phyloP scores from a whole-genome alignment of 805 yeast species.

The Yarrowia yakushimensis region DNA sequence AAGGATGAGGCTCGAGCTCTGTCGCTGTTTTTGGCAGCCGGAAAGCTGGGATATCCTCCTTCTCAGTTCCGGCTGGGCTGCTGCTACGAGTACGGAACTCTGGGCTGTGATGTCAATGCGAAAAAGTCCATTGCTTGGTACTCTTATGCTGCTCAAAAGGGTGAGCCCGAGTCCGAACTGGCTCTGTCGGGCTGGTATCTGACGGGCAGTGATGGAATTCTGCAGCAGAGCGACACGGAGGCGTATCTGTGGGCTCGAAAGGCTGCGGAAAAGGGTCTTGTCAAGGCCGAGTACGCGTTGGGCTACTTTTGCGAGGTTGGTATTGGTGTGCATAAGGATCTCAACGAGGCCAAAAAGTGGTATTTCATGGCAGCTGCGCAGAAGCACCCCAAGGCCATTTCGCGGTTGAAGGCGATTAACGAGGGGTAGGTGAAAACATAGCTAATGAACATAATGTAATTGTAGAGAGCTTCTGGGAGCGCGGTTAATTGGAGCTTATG shows the following conservation, averaged over 20 bases:
- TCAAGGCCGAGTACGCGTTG: constrained; percentile 67
- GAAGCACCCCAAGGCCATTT: constrained; percentile 57
- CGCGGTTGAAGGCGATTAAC: constrained; percentile 33
- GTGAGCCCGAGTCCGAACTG: constrained; percentile 64
- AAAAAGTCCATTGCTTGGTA: constrained; percentile 70
- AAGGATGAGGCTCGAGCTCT: constrained; percentile 44
- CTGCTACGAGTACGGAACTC: constrained; percentile 66
- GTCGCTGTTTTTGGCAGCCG: constrained; percentile 55
- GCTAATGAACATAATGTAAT: constrained; percentile 9
- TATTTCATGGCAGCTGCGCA: constrained; percentile 60
- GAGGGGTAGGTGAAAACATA: background rate
- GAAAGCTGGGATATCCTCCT: constrained; percentile 56
- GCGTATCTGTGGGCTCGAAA: constrained; percentile 75
- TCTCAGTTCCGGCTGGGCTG: constrained; percentile 70
- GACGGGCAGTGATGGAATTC: constrained; percentile 61
- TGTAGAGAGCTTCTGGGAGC: background rate
- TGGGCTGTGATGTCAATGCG: constrained; percentile 51
- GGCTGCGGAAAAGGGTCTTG: constrained; percentile 62
- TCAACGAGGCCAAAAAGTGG: constrained; percentile 51
- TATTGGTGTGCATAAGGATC: constrained; percentile 54
- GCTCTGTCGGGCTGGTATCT: constrained; percentile 78
- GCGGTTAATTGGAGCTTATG: too few species aligned
- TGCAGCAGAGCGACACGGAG: constrained; percentile 59
- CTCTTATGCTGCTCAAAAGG: constrained; percentile 59
- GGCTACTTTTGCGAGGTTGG: constrained; percentile 70